phyloP scores from a whole-genome alignment of 805 yeast species.

The Yamadazyma phyllophila region DNA sequence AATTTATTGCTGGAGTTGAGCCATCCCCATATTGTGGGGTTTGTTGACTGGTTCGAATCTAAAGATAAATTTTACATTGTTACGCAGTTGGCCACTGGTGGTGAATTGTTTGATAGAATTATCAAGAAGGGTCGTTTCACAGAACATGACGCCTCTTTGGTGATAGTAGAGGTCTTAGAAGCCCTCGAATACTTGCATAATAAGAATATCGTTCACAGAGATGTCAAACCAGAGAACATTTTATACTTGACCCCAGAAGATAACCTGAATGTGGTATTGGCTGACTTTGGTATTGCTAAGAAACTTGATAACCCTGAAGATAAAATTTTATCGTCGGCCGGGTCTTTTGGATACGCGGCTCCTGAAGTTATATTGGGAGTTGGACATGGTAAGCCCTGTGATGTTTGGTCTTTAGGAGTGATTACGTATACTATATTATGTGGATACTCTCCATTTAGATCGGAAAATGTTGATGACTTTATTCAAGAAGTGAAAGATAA shows the following conservation, averaged over 20 bases:
- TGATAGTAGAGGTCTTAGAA: conserved; percentile 68
- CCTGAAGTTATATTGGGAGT: conserved; percentile 82
- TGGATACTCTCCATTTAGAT: conserved; percentile 89
- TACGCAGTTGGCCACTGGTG: conserved; percentile 94
- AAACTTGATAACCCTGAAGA: conserved; percentile 59
- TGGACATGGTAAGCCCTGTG: conserved; percentile 96
- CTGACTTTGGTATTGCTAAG: conserved; percentile 96
- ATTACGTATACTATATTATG: conserved; percentile 85
- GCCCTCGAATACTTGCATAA: conserved; percentile 80
- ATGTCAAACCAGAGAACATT: conserved; percentile 91
- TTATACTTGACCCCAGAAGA: conserved; percentile 57
- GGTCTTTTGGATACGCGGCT: conserved; percentile 95
- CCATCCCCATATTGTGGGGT: conserved; percentile 87
- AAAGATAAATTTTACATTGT: conserved; percentile 90
- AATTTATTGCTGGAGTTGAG: conserved; percentile 60
- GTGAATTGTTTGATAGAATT: conserved; percentile 89
- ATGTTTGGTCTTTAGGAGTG: conserved; percentile 93
- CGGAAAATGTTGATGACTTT: conserved; percentile 80
- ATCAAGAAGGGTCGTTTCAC: conserved; percentile 79
- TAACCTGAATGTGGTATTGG: conserved; percentile 75
- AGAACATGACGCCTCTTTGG: conserved; percentile 79
- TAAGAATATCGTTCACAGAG: conserved; percentile 84
- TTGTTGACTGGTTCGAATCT: conserved; percentile 91
- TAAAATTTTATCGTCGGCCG: conserved; percentile 70
- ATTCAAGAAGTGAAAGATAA: conserved; percentile 71